Evolutionary conservation across 2,329 filamentous ascomycete species (phyloP).

Genomic region (Dendrostoma leiphaemia): DNA sequence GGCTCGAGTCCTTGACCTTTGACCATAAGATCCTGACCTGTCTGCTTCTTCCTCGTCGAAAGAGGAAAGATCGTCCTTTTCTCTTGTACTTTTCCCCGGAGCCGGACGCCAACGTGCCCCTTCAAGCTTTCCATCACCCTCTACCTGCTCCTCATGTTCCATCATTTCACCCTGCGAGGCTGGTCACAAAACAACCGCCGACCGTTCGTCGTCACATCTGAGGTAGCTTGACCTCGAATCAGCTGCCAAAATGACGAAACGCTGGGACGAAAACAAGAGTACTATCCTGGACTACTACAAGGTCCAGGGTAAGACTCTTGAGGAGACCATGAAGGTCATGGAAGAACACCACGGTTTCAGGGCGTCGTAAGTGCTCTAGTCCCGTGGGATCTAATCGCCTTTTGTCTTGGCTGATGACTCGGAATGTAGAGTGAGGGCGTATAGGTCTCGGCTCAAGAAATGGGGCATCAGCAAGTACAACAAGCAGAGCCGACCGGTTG

Average conservation of each 20-base stretch:
- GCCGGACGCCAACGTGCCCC: background rate
- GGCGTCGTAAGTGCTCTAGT: constrained; percentile 35
- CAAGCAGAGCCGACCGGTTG: background rate
- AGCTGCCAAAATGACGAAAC: constrained; percentile 40
- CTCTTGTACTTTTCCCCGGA: background rate
- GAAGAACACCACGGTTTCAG: constrained; percentile 36
- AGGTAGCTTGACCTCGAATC: background rate
- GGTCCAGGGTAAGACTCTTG: constrained; percentile 35
- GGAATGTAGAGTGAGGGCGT: constrained; percentile 39
- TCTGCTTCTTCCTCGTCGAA: background rate
- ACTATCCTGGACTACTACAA: constrained; percentile 41
- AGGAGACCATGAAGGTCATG: constrained; percentile 41
- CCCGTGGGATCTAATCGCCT: too few species aligned
- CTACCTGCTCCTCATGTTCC: background rate
- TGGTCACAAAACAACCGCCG: background rate
- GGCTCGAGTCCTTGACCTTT: background rate
- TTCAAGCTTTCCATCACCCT: background rate
- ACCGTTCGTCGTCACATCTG: background rate
- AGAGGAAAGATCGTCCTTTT: background rate
- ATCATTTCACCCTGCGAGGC: background rate
- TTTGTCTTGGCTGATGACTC: background rate
- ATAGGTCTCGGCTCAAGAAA: constrained; percentile 44
- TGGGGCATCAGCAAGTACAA: constrained; percentile 50
- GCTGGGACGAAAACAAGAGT: constrained; percentile 36
- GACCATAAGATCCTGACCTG: background rate